Evolutionary conservation across 345 rosid genomes (phyloP), one percentile per base, ranked within the genome.

Genomic region (Eucalyptus pauciflora): DNA sequence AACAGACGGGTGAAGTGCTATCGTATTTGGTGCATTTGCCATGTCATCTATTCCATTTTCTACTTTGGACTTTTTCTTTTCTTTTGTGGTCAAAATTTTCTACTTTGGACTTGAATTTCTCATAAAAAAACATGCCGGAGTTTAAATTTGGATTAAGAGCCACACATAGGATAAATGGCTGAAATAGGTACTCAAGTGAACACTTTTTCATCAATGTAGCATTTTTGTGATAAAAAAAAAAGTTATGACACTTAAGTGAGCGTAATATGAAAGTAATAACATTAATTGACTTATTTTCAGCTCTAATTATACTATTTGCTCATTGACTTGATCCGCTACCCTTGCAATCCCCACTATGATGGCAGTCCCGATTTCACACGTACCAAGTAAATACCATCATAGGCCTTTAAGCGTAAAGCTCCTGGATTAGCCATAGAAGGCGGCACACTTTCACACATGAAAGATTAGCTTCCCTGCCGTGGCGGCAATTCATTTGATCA

Each of bases 261-360:
- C 31, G 0, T 27, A 16, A 0, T 29, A 6, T 6, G 2, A 62
- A 12, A 29, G 0, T 27, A 12, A 62, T 62, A 0, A 62, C 0
- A 27, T 8, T 62, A 3, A 76, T 48, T 37, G 7, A 16, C 27
- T 27, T 5, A 2, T 27, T 76, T 41, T 20, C 5, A 24, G 8
- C 29, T 76, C 48, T 37, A 3, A 76, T 37, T 11, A 10, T 76
- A 22, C 29, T 8, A 3, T 22, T 76, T 76, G 48, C 83, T 41
- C 11, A 24, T 76, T 20, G 14, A 11, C 83, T 41, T 11, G 15
- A 20, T 76, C 27, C 27, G 2, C 83, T 11, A 41, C 27, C 29
- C 15, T 43, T 7, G 83, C 29, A 20, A 76, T 41, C 15, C 48
- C 20, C 76, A n/a, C 37, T n/a, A n/a, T 64, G 76, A 64, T 64